Evolutionary conservation across 495 filamentous ascomycete genomes (phyloP).

Genomic region (Hypoxylon intermedium): DNA sequence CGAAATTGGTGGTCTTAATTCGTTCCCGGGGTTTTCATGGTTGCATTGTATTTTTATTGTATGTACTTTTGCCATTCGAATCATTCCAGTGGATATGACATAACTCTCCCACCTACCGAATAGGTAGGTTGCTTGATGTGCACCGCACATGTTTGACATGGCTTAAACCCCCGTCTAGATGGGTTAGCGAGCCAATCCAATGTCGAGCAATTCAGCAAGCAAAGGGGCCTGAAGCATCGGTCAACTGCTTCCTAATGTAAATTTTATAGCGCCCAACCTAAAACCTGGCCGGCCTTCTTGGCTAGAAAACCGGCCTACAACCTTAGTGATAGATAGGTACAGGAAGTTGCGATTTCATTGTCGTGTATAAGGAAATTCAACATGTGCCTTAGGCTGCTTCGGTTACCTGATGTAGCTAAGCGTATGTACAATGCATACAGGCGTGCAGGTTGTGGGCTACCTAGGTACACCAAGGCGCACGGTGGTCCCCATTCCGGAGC

Average conservation of each 20-base stretch:
- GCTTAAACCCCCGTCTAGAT: slow-evolving; percentile 17
- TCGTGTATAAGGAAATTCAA: too few species aligned
- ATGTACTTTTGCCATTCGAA: too few species aligned
- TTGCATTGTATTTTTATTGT: slow-evolving; percentile 23
- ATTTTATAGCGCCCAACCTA: slow-evolving; percentile 26
- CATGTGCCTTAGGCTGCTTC: too few species aligned
- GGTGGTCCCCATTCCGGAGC: too few species aligned
- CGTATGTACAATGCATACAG: too few species aligned
- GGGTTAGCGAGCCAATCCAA: slow-evolving; percentile 35
- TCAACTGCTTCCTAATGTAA: slow-evolving; percentile 17
- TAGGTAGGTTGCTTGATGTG: slow-evolving; percentile 8
- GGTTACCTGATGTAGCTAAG: too few species aligned
- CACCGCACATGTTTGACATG: slow-evolving; percentile 10
- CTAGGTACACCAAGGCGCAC: too few species aligned
- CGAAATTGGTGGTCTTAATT: slow-evolving; percentile 29
- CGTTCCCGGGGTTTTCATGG: slow-evolving; percentile 21
- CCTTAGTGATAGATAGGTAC: background rate
- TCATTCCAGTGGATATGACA: slow-evolving; percentile 29
- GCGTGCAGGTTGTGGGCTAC: too few species aligned
- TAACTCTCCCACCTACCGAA: slow-evolving; percentile 12
- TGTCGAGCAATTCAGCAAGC: slow-evolving; percentile 12
- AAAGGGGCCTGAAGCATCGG: slow-evolving; percentile 3
- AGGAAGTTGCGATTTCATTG: background rate
- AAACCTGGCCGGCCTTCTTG: slow-evolving; percentile 3
- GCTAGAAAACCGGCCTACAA: slow-evolving; percentile 3